phyloP scores from a whole-genome alignment of 169 alveolate genomes.

The Plasmodium knowlesi region DNA sequence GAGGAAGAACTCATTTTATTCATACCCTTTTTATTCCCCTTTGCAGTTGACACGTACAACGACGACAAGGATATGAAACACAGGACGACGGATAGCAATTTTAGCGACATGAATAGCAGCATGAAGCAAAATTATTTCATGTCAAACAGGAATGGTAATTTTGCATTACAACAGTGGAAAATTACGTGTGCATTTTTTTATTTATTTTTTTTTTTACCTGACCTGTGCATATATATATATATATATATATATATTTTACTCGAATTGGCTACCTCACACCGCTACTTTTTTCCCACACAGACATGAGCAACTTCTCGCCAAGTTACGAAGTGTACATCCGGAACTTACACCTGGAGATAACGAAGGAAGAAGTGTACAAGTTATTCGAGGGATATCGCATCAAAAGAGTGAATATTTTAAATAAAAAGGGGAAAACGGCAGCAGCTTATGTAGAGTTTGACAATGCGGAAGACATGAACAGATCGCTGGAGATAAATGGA shows the following conservation, averaged over 20 bases:
- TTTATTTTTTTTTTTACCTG: background rate
- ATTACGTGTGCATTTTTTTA: background rate
- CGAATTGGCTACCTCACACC: background rate
- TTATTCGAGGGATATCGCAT: conserved; percentile 69
- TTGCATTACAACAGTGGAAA: background rate
- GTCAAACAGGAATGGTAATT: conserved; percentile 53
- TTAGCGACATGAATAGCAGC: conserved; percentile 27
- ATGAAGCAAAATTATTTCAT: conserved; percentile 53
- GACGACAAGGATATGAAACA: conserved; percentile 55
- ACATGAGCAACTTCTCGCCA: conserved; percentile 29
- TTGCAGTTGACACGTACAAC: conserved; percentile 52
- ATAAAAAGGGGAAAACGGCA: conserved; percentile 54
- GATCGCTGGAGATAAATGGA: conserved; percentile 66
- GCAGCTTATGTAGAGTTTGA: conserved; percentile 73
- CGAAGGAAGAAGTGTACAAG: conserved; percentile 53
- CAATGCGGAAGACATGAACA: conserved; percentile 67
- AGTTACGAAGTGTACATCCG: conserved; percentile 63
- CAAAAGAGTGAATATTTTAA: conserved; percentile 49
- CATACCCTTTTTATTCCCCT: background rate
- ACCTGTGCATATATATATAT: too few species aligned
- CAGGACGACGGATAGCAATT: conserved; percentile 24
- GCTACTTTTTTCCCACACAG: conserved; percentile 4
- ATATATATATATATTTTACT: too few species aligned
- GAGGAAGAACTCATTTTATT: background rate
- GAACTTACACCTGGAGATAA: conserved; percentile 33